Evolutionary conservation across 768 basidiomycete species (phyloP), one percentile per base, ranked within the genome.

Genomic region (Mycena albidolilacea): DNA sequence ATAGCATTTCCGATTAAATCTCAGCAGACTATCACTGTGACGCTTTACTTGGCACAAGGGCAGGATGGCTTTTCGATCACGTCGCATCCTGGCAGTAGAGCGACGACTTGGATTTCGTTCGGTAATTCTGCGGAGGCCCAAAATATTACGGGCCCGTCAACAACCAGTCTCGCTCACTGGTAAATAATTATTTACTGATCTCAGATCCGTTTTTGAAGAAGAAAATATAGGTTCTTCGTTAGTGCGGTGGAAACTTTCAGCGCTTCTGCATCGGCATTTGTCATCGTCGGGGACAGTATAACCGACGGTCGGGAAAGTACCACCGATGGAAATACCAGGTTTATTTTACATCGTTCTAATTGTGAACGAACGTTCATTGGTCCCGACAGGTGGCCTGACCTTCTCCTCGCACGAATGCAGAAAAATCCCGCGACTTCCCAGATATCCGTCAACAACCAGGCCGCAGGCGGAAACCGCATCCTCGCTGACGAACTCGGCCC

Each of bases 401-500:
- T 84, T 30, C 77, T 89, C 50, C 81, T 87, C 41, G 82, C 81
- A 0, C 82, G 83, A 21, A 82, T 86, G 76, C 86, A 87, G 71
- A 72, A 78, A 9, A 81, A 82, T 57, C 54, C 79, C 14, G 59
- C 75, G 11, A 82, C 84, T 8, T 58, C 75, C 39, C 78, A 79
- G 68, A 85, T 87, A 63, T 83, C 86, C 3, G 80, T 87, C 57
- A 79, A 82, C 37, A 88, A 89, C 82, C 87, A 89, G 80, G 87
- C 86, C 14, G 87, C 87, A 6, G 87, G 87, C 21, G 88, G 87
- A 14, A 89, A 89, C 77, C 85, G 87, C 52, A 82, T 89, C 54
- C 87, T 88, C 66, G 81, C 82, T 0, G 87, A 88, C 75, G 85
- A 86, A 3, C 81, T 87, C 3, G 88, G 88, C 0, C 87, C 87